Base-by-base conservation (phyloP, 345 rosid species). In the Boechera retrofracta region DNA sequence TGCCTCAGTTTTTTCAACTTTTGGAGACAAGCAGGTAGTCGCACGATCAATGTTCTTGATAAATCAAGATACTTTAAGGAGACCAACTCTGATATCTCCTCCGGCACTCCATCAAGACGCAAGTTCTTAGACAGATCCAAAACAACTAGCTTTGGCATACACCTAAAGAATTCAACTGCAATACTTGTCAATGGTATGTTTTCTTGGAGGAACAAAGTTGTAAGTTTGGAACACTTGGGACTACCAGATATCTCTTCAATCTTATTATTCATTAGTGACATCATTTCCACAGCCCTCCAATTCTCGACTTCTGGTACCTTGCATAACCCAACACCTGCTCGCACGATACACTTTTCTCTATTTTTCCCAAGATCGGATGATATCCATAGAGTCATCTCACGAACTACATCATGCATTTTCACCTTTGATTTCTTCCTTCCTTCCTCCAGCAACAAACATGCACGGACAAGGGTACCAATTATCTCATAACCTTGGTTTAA, bases 351-450 rank as follows among this genome's bases (percentile, higher is more conserved):
- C 2, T 5, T 45, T 6, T 45, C 51, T 5, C 5, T 45, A 5
- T 45, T 4, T 5, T 15, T 15, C 18, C 51, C 51, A 45, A 45
- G 7, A 45, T 45, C 51, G n/a, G 51, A 45, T 5, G 51, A 13
- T 13, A 45, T 45, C 51, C 51, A 45, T 45, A 45, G 51, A 13
- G 51, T 18, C 51, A 45, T 13, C 16, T 45, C 51, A 13, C 51
- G 18, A 15, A 45, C 18, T 13, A 85, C 65, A 29, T 69, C 81
- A 38, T 85, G 85, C 83, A 85, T 81, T 13, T 7, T 44, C 1
- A 63, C 70, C 1, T 4, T 5, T 4, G 7, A 31, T n/a, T 29
- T n/a, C 2, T 31, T 4, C 21, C 5, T 41, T 24, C 2, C 48
- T 21, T 64, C 47, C 67, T 83, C 85, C n/a, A 77, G 15, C 18